These are phyloP conservation scores for Epipyxis sp. DNA, from an alignment of 108 stramenopile genomes.

Conservation along the genomic window DNA sequence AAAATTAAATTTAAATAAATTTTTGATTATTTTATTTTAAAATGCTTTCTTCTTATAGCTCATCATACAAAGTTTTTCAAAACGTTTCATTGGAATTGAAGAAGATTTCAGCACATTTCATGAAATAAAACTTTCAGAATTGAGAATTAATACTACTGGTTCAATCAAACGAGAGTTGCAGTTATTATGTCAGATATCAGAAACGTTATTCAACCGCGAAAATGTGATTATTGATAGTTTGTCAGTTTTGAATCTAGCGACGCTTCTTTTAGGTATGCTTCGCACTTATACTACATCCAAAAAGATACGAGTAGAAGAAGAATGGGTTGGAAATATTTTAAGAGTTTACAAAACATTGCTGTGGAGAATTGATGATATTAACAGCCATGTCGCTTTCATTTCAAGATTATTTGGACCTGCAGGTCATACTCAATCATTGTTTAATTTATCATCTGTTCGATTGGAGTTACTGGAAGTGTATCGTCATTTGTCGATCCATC, in stretches of 20 bases:
- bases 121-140: constrained; percentile 1
- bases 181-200: background rate
- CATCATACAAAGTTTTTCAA: too few species aligned
- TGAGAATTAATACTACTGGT: background rate
- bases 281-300: background rate
- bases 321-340: constrained; percentile 14
- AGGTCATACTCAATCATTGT: background rate
- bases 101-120: too few species aligned
- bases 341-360: background rate
- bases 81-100: too few species aligned
- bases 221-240: background rate
- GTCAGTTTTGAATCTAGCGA: constrained; percentile 6
- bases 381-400: constrained; percentile 1
- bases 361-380: background rate
- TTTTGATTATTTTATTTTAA: too few species aligned
- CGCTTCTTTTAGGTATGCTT: constrained; percentile 10
- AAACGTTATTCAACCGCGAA: background rate
- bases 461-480: background rate
- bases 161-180: background rate
- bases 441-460: constrained; percentile 14
- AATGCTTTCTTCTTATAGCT: too few species aligned
- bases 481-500: background rate
- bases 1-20: too few species aligned
- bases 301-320: background rate
- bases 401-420: constrained; percentile 25